A percentile compares a stretch with the other conserved stretches of the same genome.
Evolutionary conservation across 2,329 filamentous ascomycete genomes (phyloP).

Genomic region (Trichoderma sp.): DNA sequence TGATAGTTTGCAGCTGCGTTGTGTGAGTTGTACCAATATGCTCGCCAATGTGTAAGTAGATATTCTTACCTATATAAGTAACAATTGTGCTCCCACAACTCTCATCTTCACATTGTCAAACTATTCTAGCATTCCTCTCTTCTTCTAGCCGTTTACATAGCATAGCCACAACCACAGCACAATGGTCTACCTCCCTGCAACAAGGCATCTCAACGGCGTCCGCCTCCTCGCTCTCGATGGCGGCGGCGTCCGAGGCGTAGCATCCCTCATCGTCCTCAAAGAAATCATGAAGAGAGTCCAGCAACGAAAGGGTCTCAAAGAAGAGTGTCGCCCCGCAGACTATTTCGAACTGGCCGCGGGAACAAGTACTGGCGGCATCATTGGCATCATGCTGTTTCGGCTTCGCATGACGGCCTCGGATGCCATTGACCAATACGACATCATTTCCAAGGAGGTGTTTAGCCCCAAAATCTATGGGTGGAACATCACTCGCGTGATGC

Average conservation of each 20-base stretch:
- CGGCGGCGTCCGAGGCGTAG: conserved; percentile 8
- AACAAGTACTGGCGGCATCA: conserved; percentile 9
- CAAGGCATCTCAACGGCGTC: conserved; percentile 9
- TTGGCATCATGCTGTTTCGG: conserved; percentile 16
- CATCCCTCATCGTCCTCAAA: conserved; percentile 4
- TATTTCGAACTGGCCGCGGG: conserved; percentile 8
- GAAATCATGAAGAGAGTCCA: conserved; percentile 15
- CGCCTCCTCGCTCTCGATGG: conserved; percentile 13
- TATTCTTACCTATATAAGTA: background rate
- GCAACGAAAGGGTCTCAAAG: background rate
- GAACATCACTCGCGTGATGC: background rate
- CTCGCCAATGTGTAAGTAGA: background rate
- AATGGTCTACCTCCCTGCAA: conserved; percentile 12
- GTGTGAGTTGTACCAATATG: background rate
- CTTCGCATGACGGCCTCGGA: conserved; percentile 13
- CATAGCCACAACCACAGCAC: background rate
- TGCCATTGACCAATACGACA: conserved; percentile 2
- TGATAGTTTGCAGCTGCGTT: background rate
- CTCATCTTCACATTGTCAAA: background rate
- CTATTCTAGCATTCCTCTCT: background rate
- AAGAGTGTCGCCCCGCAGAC: conserved; percentile 6
- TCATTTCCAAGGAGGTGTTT: conserved; percentile 5
- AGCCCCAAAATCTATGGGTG: conserved; percentile 2
- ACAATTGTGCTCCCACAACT: background rate
- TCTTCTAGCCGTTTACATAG: background rate